Evolutionary conservation across 805 yeast species (phyloP).

Genomic region (Yarrowia bubula): DNA sequence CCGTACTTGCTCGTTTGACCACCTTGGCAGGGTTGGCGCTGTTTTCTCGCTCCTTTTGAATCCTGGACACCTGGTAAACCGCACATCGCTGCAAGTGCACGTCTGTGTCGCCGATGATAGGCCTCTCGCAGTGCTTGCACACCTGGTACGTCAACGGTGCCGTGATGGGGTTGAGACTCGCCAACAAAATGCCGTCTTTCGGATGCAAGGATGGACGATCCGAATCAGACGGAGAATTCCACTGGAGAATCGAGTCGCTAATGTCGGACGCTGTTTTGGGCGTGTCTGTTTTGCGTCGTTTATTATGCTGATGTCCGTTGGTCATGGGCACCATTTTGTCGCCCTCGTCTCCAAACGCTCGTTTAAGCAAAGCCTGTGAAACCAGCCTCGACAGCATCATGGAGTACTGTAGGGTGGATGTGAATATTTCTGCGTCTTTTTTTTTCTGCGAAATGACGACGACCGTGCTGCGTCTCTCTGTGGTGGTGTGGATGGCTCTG

Average conservation of each 20-base stretch:
- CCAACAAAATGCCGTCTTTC: not conserved
- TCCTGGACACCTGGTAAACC: not conserved
- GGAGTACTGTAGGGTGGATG: not conserved
- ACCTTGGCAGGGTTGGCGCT: not conserved
- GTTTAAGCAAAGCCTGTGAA: not conserved
- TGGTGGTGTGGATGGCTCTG: not conserved
- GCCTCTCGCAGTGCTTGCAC: constrained; percentile 38
- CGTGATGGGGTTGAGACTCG: constrained; percentile 32
- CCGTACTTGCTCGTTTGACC: not conserved
- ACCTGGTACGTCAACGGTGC: constrained; percentile 35
- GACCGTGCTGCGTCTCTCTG: not conserved
- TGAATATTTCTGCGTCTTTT: not conserved
- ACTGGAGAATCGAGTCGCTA: constrained; percentile 7
- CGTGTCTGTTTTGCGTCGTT: not conserved
- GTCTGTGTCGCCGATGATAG: constrained; percentile 30
- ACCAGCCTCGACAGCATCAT: constrained; percentile 13
- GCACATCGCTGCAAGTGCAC: constrained; percentile 8
- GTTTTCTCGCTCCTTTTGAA: not conserved
- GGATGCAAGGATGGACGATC: constrained; percentile 28
- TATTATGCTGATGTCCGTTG: not conserved
- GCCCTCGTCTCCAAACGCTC: constrained; percentile 4
- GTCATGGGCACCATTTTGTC: not conserved
- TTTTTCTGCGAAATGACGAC: not conserved
- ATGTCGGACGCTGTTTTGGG: not conserved
- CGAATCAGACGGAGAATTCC: constrained; percentile 1